Base-by-base conservation (phyloP, 2,329 filamentous ascomycete genomes). In the Neurospora sp. region DNA sequence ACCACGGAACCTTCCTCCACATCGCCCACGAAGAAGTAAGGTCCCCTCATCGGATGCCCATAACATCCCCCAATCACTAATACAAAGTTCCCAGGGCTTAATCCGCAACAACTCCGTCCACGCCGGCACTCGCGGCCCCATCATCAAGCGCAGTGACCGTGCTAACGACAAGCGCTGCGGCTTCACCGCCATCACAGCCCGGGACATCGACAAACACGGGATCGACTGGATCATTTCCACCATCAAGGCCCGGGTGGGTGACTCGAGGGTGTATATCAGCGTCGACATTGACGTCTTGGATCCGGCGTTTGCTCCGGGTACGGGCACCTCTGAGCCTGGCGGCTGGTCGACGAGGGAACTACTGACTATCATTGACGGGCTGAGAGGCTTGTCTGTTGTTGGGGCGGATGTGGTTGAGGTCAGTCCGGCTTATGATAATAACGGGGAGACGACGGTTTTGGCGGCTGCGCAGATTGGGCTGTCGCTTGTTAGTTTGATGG, bases 261-360 rank as follows among this genome's bases (percentile, higher is more conserved):
- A 81, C 15, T 82, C 83, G 0, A 84, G 81, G 66, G 86, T 89
- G 13, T 95, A 95, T 76, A 82, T 95, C 33, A 90, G 86, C 70
- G 87, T 95, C 17, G 92, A 95, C 76, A 94, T 94, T 74, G 92
- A 95, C 78, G 91, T 94, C 0, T 83, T 95, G 66, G 91, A 95
- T 78, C 92, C 92, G 0, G 90, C 82, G 0, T 80, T 81, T 67
- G 88, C 88, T 9, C 91, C 91, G n/a, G 84, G 82, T 83, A 93
- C 91, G 0, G 92, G 92, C 0, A 95, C 92, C 0, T 90, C 91
- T 0, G 92, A 94, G 78, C 89, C 91, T 0, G 92, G 92, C 68
- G 92, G 92, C 19, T 95, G 91, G 92, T 92, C 90, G 2, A 92
- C 89, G 4, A 84, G 92, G 42, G 92, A 95, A 79, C 81, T 96